A percentile compares a stretch with the other conserved stretches of the same genome.
Evolutionary conservation across 1,139 yeast genomes (phyloP).

Genomic region (Pichia kudriavzevii): DNA sequence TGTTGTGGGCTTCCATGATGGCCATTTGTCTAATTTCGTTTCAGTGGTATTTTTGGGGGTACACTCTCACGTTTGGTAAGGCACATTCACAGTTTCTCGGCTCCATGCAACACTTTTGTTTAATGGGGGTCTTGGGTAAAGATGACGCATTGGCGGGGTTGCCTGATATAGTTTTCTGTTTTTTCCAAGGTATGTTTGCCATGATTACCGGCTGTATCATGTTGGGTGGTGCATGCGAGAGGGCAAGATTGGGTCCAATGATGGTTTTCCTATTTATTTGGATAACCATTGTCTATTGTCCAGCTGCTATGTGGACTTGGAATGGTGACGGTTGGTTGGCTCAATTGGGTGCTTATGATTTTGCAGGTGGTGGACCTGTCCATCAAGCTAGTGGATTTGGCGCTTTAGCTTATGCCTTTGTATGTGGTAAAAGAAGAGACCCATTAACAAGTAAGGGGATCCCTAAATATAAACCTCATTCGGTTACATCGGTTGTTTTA

Average conservation of each 20-base stretch:
- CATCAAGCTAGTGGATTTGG: constrained; percentile 93
- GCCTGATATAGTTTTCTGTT: constrained; percentile 83
- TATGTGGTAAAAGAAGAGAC: constrained; percentile 88
- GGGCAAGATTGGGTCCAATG: constrained; percentile 96
- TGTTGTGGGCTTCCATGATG: constrained; percentile 92
- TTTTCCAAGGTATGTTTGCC: constrained; percentile 96
- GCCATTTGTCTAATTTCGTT: constrained; percentile 72
- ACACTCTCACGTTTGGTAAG: constrained; percentile 75
- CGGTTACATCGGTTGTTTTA: constrained; percentile 80
- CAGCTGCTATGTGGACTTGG: constrained; percentile 97
- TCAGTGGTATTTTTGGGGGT: constrained; percentile 99
- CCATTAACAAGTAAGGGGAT: constrained; percentile 61
- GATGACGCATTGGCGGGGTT: constrained; percentile 55
- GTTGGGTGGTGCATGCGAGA: constrained; percentile 96
- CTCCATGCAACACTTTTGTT: constrained; percentile 67
- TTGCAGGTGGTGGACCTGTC: constrained; percentile 98
- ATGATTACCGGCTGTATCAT: constrained; percentile 84
- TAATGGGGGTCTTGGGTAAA: constrained; percentile 76
- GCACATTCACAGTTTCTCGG: constrained; percentile 62
- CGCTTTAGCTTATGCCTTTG: constrained; percentile 85
- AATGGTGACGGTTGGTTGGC: constrained; percentile 85
- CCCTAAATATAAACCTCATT: constrained; percentile 88
- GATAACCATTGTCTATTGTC: constrained; percentile 95
- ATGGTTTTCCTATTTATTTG: constrained; percentile 87
- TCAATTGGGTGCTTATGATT: constrained; percentile 78